These are phyloP conservation scores for Wallemia hederae DNA, from an alignment of 1,284 basidiomycete genomes.

Conservation along the genomic window DNA sequence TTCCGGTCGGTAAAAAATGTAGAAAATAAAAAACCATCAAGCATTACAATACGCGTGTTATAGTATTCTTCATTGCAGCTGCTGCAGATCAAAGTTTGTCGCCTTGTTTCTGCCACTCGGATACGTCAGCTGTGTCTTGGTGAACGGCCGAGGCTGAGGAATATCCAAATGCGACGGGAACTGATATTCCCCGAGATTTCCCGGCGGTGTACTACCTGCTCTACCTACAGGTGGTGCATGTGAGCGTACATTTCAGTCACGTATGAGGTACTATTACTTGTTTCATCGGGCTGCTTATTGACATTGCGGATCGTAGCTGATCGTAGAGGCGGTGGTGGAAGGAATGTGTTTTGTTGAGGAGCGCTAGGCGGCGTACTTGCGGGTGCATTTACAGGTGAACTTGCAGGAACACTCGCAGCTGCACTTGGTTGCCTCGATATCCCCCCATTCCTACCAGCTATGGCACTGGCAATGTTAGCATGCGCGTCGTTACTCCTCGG, in stretches of 20 bases:
- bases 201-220: conserved; percentile 26
- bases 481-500: neutral
- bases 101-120: conserved; percentile 31
- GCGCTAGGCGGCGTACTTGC: neutral
- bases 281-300: neutral
- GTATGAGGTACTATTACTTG: neutral
- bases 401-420: too few species aligned
- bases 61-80: neutral
- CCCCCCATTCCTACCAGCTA: too few species aligned
- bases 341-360: neutral
- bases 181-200: conserved; percentile 31
- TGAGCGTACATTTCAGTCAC: neutral
- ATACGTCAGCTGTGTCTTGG: conserved; percentile 24
- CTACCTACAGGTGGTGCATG: neutral
- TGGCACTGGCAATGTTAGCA: too few species aligned
- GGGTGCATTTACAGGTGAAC: neutral
- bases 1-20: neutral
- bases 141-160: conserved; percentile 39
- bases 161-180: conserved; percentile 36
- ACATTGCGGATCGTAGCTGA: neutral
- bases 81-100: conserved; percentile 28
- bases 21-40: neutral
- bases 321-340: neutral
- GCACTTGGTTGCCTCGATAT: too few species aligned
- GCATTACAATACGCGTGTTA: neutral